phyloP scores from a whole-genome alignment of 23 red algal species.

The Agarophyton chilense region DNA sequence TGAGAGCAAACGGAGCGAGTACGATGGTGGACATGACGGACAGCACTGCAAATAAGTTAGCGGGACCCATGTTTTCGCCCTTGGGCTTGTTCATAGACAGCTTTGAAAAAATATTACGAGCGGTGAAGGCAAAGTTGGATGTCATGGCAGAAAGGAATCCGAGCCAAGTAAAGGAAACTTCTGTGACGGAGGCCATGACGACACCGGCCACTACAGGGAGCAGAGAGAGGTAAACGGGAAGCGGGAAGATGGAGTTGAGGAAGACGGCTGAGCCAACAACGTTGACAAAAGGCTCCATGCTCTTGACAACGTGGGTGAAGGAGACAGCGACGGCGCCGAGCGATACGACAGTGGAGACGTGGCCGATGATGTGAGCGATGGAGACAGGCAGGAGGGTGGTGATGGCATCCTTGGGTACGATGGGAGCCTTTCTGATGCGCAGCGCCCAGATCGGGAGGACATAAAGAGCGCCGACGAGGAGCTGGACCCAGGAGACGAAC shows the following conservation, averaged over 20 bases:
- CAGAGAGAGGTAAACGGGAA: constrained; percentile 93
- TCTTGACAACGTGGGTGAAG: constrained; percentile 99
- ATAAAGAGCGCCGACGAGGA: constrained; percentile 84
- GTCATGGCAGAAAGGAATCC: constrained; percentile 99
- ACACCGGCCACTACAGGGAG: constrained; percentile 96
- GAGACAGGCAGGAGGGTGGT: constrained; percentile 80
- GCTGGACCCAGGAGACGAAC: constrained; percentile 95
- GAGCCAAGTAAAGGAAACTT: constrained; percentile 96
- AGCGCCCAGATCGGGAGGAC: constrained; percentile 82
- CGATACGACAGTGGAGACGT: constrained; percentile 90
- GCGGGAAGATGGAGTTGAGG: constrained; percentile 81
- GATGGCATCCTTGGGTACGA: constrained; percentile 70
- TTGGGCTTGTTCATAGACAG: constrained; percentile 90
- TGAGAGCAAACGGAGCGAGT: constrained; percentile 88
- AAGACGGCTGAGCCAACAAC: constrained; percentile 96
- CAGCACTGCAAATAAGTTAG: constrained; percentile 92
- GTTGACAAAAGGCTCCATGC: constrained; percentile 95
- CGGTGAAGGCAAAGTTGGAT: constrained; percentile 96
- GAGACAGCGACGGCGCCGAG: constrained; percentile 95
- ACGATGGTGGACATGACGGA: constrained; percentile 81
- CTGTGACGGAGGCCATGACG: constrained; percentile 89
- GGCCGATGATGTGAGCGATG: constrained; percentile 83
- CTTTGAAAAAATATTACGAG: constrained; percentile 97
- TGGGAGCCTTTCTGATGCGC: constrained; percentile 80
- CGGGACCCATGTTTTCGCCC: constrained; percentile 89